Percentiles rank a stretch among this genome's conserved stretches.
phyloP scores from a whole-genome alignment of 495 filamentous ascomycete species.

The Penicillium pulvis region DNA sequence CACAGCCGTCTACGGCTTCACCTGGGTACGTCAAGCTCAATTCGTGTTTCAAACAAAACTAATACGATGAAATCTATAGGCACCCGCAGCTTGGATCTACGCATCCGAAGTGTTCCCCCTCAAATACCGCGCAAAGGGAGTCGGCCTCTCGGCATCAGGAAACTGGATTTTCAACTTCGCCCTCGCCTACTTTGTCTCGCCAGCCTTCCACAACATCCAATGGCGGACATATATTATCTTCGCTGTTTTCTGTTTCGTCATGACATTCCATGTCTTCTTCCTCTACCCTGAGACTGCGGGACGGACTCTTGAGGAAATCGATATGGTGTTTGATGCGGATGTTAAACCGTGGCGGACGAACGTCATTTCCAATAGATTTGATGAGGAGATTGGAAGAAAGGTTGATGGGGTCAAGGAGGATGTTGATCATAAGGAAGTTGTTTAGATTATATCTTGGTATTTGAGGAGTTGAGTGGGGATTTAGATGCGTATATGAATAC shows the following conservation, averaged over 20 bases:
- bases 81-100: constrained; percentile 74
- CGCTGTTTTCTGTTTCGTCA: constrained; percentile 65
- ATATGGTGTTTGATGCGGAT: constrained; percentile 38
- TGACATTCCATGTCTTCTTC: constrained; percentile 65
- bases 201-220: constrained; percentile 69
- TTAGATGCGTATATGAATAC: not conserved
- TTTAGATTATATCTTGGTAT: not conserved
- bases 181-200: constrained; percentile 68
- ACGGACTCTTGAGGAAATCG: constrained; percentile 72
- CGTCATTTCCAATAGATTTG: constrained; percentile 28
- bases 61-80: constrained; percentile 35
- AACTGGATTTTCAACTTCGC: constrained; percentile 84
- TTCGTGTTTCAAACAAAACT: not conserved
- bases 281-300: constrained; percentile 72
- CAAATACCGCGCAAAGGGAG: constrained; percentile 71
- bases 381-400: constrained; percentile 27
- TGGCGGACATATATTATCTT: constrained; percentile 78
- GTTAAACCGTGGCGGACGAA: constrained; percentile 34
- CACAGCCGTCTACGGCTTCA: constrained; percentile 73
- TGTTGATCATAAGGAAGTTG: constrained; percentile 23
- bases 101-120: constrained; percentile 75
- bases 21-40: constrained; percentile 40
- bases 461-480: too few species aligned
- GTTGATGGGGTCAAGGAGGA: not conserved
- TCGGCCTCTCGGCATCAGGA: constrained; percentile 63